Evolutionary conservation across 192 early-diverging fungal genomes (phyloP).

Genomic region (Coemansia sp.): DNA sequence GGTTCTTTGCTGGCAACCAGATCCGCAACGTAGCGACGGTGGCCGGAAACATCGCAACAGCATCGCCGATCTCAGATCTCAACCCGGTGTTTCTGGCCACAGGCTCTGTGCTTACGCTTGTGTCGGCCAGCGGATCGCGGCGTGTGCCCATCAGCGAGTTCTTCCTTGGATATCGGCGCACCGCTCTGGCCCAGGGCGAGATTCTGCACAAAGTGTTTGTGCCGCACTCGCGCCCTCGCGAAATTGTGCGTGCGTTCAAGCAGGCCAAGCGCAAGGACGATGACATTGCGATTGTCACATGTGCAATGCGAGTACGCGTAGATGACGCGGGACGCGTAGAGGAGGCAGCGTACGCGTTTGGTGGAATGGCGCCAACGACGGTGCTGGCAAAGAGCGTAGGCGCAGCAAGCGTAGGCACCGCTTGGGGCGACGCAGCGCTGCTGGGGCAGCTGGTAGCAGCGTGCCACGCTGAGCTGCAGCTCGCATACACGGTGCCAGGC

Average conservation of each 20-base stretch:
- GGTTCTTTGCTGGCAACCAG: constrained; percentile 82
- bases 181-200: constrained; percentile 64
- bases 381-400: constrained; percentile 58
- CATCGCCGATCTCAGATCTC: constrained; percentile 86
- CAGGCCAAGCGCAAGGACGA: constrained; percentile 87
- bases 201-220: constrained; percentile 67
- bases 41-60: constrained; percentile 84
- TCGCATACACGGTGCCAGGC: constrained; percentile 59
- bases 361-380: constrained; percentile 74
- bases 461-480: constrained; percentile 40
- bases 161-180: constrained; percentile 82
- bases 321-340: constrained; percentile 50
- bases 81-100: constrained; percentile 82
- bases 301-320: constrained; percentile 63
- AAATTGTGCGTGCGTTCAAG: constrained; percentile 76
- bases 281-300: constrained; percentile 86
- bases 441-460: constrained; percentile 50
- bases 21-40: constrained; percentile 84
- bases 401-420: constrained; percentile 51
- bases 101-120: constrained; percentile 54
- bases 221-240: constrained; percentile 60
- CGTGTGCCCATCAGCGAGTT: constrained; percentile 67
- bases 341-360: constrained; percentile 70
- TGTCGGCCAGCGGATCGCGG: constrained; percentile 46
- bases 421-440: constrained; percentile 58